phyloP scores from a whole-genome alignment of 495 filamentous ascomycete species.

The Penicillium canescens region DNA sequence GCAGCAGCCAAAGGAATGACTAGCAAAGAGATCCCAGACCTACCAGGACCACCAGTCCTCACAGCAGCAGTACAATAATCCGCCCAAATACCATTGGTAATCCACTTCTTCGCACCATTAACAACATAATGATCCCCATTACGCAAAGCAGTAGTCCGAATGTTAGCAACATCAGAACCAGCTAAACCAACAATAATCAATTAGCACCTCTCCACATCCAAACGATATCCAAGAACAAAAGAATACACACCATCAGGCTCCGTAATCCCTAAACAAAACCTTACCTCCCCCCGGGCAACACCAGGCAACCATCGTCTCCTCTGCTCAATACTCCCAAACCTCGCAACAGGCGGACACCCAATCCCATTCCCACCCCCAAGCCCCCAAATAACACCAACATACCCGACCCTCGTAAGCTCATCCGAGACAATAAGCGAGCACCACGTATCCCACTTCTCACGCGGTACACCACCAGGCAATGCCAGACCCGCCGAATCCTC shows the following conservation, averaged over 20 bases:
- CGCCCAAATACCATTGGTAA: constrained; percentile 56
- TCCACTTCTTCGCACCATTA: constrained; percentile 60
- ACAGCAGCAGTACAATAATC: constrained; percentile 56
- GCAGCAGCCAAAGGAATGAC: constrained; percentile 50
- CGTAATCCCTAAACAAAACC: constrained; percentile 58
- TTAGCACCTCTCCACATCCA: not conserved
- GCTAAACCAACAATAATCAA: constrained; percentile 21
- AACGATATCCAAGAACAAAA: not conserved
- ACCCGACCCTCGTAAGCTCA: constrained; percentile 46
- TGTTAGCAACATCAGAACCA: constrained; percentile 55
- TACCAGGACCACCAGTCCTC: constrained; percentile 51
- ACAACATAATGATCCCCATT: constrained; percentile 52
- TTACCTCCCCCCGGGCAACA: constrained; percentile 46
- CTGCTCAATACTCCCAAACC: constrained; percentile 51
- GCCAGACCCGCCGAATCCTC: constrained; percentile 34
- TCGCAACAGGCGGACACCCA: constrained; percentile 54
- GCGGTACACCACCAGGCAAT: constrained; percentile 40
- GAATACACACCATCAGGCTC: constrained; percentile 48
- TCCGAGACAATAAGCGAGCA: constrained; percentile 48
- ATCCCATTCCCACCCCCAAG: constrained; percentile 54
- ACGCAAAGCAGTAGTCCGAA: constrained; percentile 48
- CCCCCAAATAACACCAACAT: constrained; percentile 47
- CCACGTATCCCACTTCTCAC: constrained; percentile 52
- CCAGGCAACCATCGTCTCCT: constrained; percentile 49
- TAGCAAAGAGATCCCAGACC: constrained; percentile 48